A percentile compares a stretch with the other conserved stretches of the same genome.
These are phyloP conservation scores for Jatropha multifida DNA, from an alignment of 441 rosid genomes.

Conservation along the genomic window DNA sequence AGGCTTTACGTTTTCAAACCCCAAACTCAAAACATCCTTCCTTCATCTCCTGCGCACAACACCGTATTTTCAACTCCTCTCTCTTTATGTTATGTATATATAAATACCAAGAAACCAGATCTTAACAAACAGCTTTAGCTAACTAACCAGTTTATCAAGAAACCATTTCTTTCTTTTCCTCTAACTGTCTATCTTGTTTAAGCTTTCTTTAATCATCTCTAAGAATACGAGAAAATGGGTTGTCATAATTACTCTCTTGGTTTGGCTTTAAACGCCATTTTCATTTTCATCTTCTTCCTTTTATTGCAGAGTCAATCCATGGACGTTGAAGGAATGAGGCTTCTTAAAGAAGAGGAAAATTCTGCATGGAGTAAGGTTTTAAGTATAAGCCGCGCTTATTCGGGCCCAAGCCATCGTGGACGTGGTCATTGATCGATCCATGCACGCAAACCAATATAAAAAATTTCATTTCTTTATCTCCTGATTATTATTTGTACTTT, in stretches of 20 bases:
- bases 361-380: constrained; percentile 11
- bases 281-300: constrained; percentile 25
- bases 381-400: constrained; percentile 35
- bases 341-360: constrained; percentile 20
- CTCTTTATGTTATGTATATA: background rate
- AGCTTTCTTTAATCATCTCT: background rate
- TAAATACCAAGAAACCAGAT: background rate
- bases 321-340: constrained; percentile 32
- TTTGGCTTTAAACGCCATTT: constrained; percentile 24
- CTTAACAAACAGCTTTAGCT: background rate
- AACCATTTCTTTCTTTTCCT: background rate
- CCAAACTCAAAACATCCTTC: background rate
- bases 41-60: background rate
- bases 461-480: background rate
- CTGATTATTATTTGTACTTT: background rate
- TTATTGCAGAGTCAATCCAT: constrained; percentile 19
- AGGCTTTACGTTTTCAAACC: constrained; percentile 18
- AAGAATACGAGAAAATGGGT: constrained; percentile 1
- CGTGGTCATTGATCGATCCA: constrained; percentile 31
- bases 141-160: background rate
- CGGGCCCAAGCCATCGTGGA: constrained; percentile 46
- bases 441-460: background rate
- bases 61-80: background rate
- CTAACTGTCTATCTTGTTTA: background rate
- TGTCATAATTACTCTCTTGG: constrained; percentile 13